Conservation (phyloP, 352 stramenopile species). For the Aphanomyces euteiches region DNA sequence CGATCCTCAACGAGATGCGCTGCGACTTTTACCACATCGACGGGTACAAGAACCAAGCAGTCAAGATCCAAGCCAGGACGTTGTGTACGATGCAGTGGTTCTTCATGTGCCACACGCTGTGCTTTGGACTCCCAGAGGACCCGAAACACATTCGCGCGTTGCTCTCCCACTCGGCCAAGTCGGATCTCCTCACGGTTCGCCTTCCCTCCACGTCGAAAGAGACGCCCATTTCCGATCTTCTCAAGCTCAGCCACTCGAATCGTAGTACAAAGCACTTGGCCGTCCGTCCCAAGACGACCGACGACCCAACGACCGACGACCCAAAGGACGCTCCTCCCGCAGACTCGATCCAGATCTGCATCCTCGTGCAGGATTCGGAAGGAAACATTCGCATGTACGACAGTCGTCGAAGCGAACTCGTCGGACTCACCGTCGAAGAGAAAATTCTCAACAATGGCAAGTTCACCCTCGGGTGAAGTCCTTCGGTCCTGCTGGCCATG, state of each 20-base stretch:
- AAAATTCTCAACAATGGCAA: conserved; percentile 21
- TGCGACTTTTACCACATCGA: neutral
- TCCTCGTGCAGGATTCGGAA: conserved; percentile 20
- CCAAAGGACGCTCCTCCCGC: neutral
- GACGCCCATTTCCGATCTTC: neutral
- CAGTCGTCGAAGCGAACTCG: conserved; percentile 4
- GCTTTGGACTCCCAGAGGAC: conserved; percentile 25
- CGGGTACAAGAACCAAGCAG: conserved; percentile 1
- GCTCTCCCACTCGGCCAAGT: neutral
- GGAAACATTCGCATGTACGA: conserved; percentile 26
- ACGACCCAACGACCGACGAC: neutral
- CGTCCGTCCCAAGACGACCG: neutral
- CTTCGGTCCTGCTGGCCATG: too few relatives aligned
- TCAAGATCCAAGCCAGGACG: conserved; percentile 5
- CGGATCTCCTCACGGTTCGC: neutral
- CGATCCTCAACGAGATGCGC: conserved; percentile 17
- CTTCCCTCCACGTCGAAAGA: neutral
- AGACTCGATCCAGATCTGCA: conserved; percentile 14
- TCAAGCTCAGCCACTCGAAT: neutral
- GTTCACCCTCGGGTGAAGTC: conserved; percentile 11
- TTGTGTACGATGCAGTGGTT: conserved; percentile 29
- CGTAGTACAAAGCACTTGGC: too few relatives aligned
- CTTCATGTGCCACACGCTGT: conserved; percentile 17
- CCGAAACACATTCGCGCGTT: conserved; percentile 9
- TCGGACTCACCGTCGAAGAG: conserved; percentile 20